These are phyloP conservation scores for Piloderma croceum DNA, from an alignment of 768 basidiomycete species.

Conservation along the genomic window DNA sequence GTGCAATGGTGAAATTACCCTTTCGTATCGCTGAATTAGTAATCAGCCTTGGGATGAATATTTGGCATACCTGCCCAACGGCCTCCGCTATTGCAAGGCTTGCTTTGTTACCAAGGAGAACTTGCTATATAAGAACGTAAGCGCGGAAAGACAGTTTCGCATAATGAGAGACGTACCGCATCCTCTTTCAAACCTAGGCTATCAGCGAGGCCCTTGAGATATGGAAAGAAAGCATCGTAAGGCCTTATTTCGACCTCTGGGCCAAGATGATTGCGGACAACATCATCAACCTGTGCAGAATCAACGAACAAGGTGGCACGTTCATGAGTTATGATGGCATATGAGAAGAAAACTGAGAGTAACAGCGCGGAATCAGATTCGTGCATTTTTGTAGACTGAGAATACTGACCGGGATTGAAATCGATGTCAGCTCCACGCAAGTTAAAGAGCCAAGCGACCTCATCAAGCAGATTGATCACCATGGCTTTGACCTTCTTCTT, in stretches of 20 bases:
- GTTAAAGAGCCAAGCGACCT: constrained; percentile 93
- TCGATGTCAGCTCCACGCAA: constrained; percentile 88
- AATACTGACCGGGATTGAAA: constrained; percentile 62
- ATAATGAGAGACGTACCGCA: constrained; percentile 11
- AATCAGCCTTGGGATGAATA: constrained; percentile 1
- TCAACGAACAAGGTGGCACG: constrained; percentile 69
- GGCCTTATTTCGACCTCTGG: constrained; percentile 57
- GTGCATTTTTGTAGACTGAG: not conserved
- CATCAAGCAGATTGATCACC: constrained; percentile 86
- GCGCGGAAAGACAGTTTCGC: not conserved
- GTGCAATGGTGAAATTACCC: constrained; percentile 55
- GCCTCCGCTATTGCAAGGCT: constrained; percentile 80
- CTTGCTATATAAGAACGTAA: constrained; percentile 41
- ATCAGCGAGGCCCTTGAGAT: constrained; percentile 47
- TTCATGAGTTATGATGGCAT: constrained; percentile 66
- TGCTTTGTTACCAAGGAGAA: constrained; percentile 72
- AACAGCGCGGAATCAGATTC: not conserved
- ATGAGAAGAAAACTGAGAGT: constrained; percentile 82
- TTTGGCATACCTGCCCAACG: constrained; percentile 54
- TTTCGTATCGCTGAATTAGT: constrained; percentile 21
- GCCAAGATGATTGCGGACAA: constrained; percentile 48
- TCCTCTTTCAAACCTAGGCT: constrained; percentile 29
- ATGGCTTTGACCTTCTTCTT: constrained; percentile 59
- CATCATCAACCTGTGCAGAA: constrained; percentile 38
- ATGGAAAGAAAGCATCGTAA: constrained; percentile 63